Percentiles rank a stretch among this genome's conserved stretches.
Evolutionary conservation across 306 rosid genomes (phyloP).

Genomic region (Benincasa hispida): DNA sequence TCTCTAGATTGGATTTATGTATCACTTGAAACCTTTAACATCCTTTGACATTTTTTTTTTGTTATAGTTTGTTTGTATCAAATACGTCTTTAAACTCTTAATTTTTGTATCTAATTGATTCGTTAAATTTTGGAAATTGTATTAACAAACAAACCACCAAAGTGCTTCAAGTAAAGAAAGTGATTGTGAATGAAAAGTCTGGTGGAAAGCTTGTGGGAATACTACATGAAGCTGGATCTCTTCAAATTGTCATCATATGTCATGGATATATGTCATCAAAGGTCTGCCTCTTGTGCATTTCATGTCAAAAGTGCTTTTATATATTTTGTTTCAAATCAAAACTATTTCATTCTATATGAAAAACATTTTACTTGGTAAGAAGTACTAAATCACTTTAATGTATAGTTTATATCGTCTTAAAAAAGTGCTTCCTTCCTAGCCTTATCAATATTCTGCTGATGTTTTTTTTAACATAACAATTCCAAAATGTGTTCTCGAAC

Average conservation of each 20-base stretch:
- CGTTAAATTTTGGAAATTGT: not conserved
- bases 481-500: not conserved
- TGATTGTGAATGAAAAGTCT: conserved; percentile 40
- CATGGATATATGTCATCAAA: conserved; percentile 54
- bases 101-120: too few relatives aligned
- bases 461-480: too few relatives aligned
- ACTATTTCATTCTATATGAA: too few relatives aligned
- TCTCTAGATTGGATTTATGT: not conserved
- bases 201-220: conserved; percentile 61
- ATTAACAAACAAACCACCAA: not conserved
- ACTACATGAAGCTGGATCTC: conserved; percentile 54
- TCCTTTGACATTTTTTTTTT: too few relatives aligned
- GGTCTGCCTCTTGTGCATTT: conserved; percentile 20
- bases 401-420: too few relatives aligned
- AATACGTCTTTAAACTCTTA: not conserved
- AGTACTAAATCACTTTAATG: too few relatives aligned
- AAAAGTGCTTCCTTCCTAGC: not conserved
- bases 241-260: conserved; percentile 50
- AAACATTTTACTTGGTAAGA: not conserved
- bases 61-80: not conserved
- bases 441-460: not conserved
- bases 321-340: not conserved
- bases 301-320: not conserved
- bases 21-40: not conserved
- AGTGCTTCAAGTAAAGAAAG: conserved; percentile 30